Evolutionary conservation across 2,329 filamentous ascomycete genomes (phyloP), one percentile per base, ranked within the genome.

Genomic region (Pseudogymnoascus pannorum): DNA sequence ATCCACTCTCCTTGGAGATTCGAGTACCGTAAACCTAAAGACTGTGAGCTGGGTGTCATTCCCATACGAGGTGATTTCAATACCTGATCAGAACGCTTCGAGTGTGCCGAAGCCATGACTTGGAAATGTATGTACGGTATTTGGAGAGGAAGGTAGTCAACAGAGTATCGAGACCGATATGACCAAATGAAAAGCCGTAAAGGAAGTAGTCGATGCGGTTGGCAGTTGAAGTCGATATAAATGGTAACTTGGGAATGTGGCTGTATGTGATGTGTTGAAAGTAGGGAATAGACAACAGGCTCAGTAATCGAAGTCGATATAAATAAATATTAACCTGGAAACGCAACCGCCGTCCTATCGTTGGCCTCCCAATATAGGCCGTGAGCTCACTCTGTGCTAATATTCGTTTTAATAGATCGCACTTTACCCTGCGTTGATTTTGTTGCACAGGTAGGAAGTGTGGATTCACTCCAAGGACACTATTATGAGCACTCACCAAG

Each of bases 1-100:
- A 75, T 14, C 68, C 68, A 66, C 73, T 71, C 18, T 76, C 71
- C 63, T 72, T 75, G 59, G 73, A 73, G 40, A 78, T 78, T 1
- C 64, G 71, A 12, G 61, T 62, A 66, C 68, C 65, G 71, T 66
- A 60, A 66, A 72, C 48, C 67, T 67, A 16, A n/a, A 54, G 5
- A 31, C n/a, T 20, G 48, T 54, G 48, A 54, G 48, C 16, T 31
- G 9, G 24, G 12, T 7, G 9, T 54, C 24, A 24, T 31, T 54
- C 31, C 1, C 5, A 18, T 18, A 54, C 18, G 24, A 20, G 24
- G 6, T 16, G n/a, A 18, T 18, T 54, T 29, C 7, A 48, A 18
- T 54, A 31, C 48, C 16, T 31, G n/a, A 5, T 31, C 48, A 20
- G 26, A 12, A 14, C n/a, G 26, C n/a, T 18, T 31, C n/a, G 48